Evolutionary conservation across 1,284 basidiomycete genomes (phyloP).

Genomic region (Pulveroboletus sp.): DNA sequence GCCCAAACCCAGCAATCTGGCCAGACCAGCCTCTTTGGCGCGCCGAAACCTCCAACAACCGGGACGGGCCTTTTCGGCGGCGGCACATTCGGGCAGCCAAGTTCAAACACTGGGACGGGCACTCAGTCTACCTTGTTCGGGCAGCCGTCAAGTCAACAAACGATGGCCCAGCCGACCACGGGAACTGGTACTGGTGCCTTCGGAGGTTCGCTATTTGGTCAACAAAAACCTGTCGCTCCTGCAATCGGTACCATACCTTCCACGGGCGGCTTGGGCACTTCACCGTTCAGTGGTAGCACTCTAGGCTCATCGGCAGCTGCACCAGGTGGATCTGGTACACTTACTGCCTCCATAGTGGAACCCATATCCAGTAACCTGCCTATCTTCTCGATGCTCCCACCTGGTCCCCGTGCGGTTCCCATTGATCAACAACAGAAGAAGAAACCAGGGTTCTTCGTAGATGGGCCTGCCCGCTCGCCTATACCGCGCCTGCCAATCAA

Average conservation of each 20-base stretch:
- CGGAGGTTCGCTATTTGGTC: slow-evolving; percentile 42
- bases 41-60: slow-evolving; percentile 31
- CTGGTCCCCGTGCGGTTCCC: slow-evolving; percentile 58
- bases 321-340: slow-evolving; percentile 46
- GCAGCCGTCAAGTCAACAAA: slow-evolving; percentile 36
- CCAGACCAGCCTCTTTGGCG: slow-evolving; percentile 36
- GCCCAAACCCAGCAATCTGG: slow-evolving; percentile 31
- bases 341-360: slow-evolving; percentile 86
- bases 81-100: slow-evolving; percentile 35
- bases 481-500: slow-evolving; percentile 55
- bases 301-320: slow-evolving; percentile 41
- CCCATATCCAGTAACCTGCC: slow-evolving; percentile 86
- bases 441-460: slow-evolving; percentile 66
- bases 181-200: slow-evolving; percentile 32
- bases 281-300: slow-evolving; percentile 46
- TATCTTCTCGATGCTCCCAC: slow-evolving; percentile 70
- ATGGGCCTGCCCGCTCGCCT: slow-evolving; percentile 63
- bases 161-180: slow-evolving; percentile 28
- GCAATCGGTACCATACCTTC: slow-evolving; percentile 36
- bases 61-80: slow-evolving; percentile 28
- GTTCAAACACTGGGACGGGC: slow-evolving; percentile 28
- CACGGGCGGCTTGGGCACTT: slow-evolving; percentile 38
- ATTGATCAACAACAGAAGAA: slow-evolving; percentile 66
- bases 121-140: slow-evolving; percentile 41
- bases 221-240: slow-evolving; percentile 37